phyloP scores from a whole-genome alignment of 169 alveolate species.

The Haemoproteus tartakovskyi region DNA sequence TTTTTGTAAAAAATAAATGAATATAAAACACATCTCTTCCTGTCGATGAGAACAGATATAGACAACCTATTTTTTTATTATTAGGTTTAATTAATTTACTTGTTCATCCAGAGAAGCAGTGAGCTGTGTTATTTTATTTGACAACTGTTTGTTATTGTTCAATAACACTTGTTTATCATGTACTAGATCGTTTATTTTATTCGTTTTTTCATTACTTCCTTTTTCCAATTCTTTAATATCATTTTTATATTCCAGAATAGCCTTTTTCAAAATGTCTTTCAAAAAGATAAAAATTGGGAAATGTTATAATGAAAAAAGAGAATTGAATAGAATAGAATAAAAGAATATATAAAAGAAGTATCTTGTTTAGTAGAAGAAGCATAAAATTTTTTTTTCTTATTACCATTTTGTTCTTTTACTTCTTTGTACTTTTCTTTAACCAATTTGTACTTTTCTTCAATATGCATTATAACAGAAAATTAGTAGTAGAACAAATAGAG shows the following conservation, averaged over 20 bases:
- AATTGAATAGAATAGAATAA: not conserved
- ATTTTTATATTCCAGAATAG: slow-evolving; percentile 56
- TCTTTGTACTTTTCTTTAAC: slow-evolving; percentile 62
- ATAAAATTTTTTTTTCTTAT: not conserved
- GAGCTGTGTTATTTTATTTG: slow-evolving; percentile 12
- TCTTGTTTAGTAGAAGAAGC: not conserved
- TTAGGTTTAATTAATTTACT: too few relatives aligned
- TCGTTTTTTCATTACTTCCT: slow-evolving; percentile 20
- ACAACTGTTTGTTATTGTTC: slow-evolving; percentile 8
- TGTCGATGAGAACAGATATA: too few relatives aligned
- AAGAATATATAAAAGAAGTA: not conserved
- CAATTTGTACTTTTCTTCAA: slow-evolving; percentile 52
- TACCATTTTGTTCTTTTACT: slow-evolving; percentile 64
- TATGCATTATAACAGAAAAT: slow-evolving; percentile 44
- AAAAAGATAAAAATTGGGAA: too few relatives aligned
- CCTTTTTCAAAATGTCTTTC: slow-evolving; percentile 56
- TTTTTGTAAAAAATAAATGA: too few relatives aligned
- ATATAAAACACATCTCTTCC: too few relatives aligned
- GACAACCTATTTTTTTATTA: too few relatives aligned
- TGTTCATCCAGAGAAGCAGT: slow-evolving; percentile 31
- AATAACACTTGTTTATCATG: slow-evolving; percentile 12
- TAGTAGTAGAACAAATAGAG: too few relatives aligned
- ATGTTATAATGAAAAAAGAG: not conserved
- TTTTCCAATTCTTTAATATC: slow-evolving; percentile 55
- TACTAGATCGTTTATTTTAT: slow-evolving; percentile 1